phyloP scores from a whole-genome alignment of 2,329 filamentous ascomycete genomes.

The Aureobasidium namibiae region DNA sequence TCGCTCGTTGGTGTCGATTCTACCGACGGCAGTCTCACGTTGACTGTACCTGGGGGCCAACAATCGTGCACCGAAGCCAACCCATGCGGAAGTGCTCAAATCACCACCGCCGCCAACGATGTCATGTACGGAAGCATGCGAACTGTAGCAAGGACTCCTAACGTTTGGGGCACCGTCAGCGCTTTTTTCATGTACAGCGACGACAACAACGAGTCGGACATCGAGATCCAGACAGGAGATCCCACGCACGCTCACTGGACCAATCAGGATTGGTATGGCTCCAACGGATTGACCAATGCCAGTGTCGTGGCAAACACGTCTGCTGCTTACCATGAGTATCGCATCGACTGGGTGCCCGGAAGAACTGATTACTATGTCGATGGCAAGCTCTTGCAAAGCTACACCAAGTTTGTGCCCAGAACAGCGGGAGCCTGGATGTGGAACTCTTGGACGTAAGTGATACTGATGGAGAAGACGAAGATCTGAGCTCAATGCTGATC shows the following conservation, averaged over 20 bases:
- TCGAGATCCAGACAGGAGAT: conserved; percentile 42
- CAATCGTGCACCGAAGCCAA: background rate
- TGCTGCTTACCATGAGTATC: conserved; percentile 70
- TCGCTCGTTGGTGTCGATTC: background rate
- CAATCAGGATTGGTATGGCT: conserved; percentile 55
- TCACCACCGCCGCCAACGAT: conserved; percentile 51
- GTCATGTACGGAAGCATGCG: conserved; percentile 62
- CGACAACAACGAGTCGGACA: conserved; percentile 71
- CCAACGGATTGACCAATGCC: conserved; percentile 50
- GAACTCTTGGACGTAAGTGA: conserved; percentile 29
- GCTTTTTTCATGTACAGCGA: conserved; percentile 80
- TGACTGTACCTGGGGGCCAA: conserved; percentile 4
- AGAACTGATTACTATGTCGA: conserved; percentile 64
- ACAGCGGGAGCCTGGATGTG: conserved; percentile 58
- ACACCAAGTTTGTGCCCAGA: conserved; percentile 40
- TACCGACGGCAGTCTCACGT: background rate
- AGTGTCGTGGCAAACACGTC: conserved; percentile 53
- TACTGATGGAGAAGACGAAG: conserved; percentile 23
- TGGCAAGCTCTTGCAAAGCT: conserved; percentile 48
- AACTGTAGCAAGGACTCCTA: conserved; percentile 56
- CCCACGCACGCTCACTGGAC: conserved; percentile 36
- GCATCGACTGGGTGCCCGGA: conserved; percentile 61
- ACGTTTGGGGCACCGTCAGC: conserved; percentile 58
- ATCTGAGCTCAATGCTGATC: background rate
- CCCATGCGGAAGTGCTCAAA: conserved; percentile 41